Evolutionary conservation across 441 rosid genomes (phyloP).

Genomic region (Euphorbia celastroides): DNA sequence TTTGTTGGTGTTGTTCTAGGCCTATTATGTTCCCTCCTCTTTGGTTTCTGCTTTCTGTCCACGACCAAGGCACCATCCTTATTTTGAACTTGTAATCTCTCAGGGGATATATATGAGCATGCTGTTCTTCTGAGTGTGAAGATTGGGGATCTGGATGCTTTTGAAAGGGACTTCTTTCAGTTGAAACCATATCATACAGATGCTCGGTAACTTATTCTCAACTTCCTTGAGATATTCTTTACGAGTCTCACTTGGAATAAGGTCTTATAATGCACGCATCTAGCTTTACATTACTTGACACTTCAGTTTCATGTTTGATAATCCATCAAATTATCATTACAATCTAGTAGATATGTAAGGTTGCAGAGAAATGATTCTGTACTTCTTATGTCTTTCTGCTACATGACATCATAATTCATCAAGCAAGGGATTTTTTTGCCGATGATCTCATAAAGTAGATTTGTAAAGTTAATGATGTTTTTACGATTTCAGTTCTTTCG

Average conservation of each 20-base stretch:
- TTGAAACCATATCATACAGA: slow-evolving; percentile 90
- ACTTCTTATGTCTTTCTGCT: no score
- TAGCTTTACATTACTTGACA: not conserved
- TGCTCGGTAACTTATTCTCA: slow-evolving; percentile 45
- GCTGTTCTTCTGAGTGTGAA: slow-evolving; percentile 86
- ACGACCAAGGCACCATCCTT: no score
- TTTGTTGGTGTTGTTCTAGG: not conserved
- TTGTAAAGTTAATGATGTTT: not conserved
- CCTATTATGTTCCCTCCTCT: not conserved
- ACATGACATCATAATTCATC: no score
- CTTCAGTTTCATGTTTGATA: not conserved
- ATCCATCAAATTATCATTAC: not conserved
- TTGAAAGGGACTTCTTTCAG: slow-evolving; percentile 96
- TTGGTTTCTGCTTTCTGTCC: not conserved
- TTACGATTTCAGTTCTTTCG: not conserved
- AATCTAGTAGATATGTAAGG: no score
- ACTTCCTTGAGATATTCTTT: not conserved
- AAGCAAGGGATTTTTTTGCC: no score
- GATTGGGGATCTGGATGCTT: slow-evolving; percentile 89
- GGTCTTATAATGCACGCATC: not conserved
- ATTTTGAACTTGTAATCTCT: not conserved
- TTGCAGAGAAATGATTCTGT: no score
- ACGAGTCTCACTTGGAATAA: not conserved
- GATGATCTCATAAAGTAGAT: not conserved
- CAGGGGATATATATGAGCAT: slow-evolving; percentile 91